Percentiles rank a stretch among this genome's conserved stretches.
Conservation (phyloP, 2,329 filamentous ascomycete species). For the Aureobasidium sp. region DNA sequence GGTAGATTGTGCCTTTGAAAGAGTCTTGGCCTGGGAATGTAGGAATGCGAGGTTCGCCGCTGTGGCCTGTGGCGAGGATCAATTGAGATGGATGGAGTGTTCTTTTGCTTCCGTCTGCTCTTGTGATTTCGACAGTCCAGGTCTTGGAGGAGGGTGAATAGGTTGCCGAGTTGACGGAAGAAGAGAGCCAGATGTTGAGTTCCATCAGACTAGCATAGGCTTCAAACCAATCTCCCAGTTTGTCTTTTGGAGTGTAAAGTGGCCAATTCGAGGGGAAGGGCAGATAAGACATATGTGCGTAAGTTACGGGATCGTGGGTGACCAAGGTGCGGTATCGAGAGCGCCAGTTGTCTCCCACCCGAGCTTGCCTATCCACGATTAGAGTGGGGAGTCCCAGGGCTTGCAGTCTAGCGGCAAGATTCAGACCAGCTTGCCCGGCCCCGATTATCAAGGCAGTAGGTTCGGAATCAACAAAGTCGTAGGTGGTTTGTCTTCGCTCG, state of each 20-base stretch:
- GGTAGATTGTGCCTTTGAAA: slow-evolving; percentile 54
- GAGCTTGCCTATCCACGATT: slow-evolving; percentile 28
- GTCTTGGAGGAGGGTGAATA: slow-evolving; percentile 42
- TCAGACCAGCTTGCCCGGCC: slow-evolving; percentile 26
- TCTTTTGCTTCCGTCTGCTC: slow-evolving; percentile 36
- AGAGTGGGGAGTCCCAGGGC: slow-evolving; percentile 28
- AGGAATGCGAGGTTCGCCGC: slow-evolving; percentile 52
- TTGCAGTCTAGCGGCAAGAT: slow-evolving; percentile 31
- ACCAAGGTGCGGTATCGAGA: slow-evolving; percentile 43
- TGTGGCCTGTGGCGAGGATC: slow-evolving; percentile 59
- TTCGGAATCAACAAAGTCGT: slow-evolving; percentile 31
- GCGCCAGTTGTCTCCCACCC: slow-evolving; percentile 33
- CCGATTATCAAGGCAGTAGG: slow-evolving; percentile 51
- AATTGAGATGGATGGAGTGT: slow-evolving; percentile 54
- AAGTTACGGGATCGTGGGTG: slow-evolving; percentile 57
- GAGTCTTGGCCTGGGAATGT: slow-evolving; percentile 39
- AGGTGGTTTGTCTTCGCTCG: slow-evolving; percentile 28
- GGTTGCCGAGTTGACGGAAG: slow-evolving; percentile 37
- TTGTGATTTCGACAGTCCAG: slow-evolving; percentile 49
- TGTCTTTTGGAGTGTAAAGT: slow-evolving; percentile 63
- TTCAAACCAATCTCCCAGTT: slow-evolving; percentile 60
- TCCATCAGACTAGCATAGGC: slow-evolving; percentile 56
- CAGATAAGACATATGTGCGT: slow-evolving; percentile 54
- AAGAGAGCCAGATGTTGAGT: slow-evolving; percentile 56
- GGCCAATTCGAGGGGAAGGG: slow-evolving; percentile 58